Base-by-base conservation (phyloP, 2,329 filamentous ascomycete species). In the Aspergillus amoenus region DNA sequence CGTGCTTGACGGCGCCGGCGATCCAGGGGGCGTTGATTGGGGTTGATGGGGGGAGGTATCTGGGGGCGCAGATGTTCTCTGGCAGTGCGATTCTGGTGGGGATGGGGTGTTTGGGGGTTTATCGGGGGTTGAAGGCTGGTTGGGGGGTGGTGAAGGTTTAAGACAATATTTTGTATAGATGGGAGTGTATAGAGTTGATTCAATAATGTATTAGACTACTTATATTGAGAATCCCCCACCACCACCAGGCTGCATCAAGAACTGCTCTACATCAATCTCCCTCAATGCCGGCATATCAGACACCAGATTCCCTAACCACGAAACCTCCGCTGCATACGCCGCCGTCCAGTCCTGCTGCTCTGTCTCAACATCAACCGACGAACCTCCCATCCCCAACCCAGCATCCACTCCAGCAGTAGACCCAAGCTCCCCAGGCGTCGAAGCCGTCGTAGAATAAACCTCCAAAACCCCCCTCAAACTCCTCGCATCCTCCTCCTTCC, bases 21-120 rank as follows among this genome's bases (percentile, higher is more conserved):
- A 71, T 81, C 57, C 77, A 76, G 1, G 79, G 79, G 3, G 76
- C 78, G 0, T 45, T 81, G 52, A 77, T 81, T 5, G 70, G 78
- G 52, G 15, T 24, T 22, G 8, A 30, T 13, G 50, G 30, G 3
- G 56, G 56, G 21, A n/a, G 22, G 21, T 58, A 58, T 30, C 24
- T 45, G n/a, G 37, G 22, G 3, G 56, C 56, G 6, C 51, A 58
- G 40, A n/a, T 44, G n/a, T 49, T 42, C 8, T 27, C 24, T 24
- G 53, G 53, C 5, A 43, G 17, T 18, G 17, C n/a, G 17, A 43
- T 43, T 18, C n/a, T 43, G 41, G 11, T 43, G 41, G 41, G 41
- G 5, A 40, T 17, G 13, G 6, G 37, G 4, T 40, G 13, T 17
- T 40, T 40, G 15, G 37, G 8, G 27, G 27, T 11, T 30, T 30